Evolutionary conservation across 306 rosid genomes (phyloP).

Genomic region (Urtica urens): DNA sequence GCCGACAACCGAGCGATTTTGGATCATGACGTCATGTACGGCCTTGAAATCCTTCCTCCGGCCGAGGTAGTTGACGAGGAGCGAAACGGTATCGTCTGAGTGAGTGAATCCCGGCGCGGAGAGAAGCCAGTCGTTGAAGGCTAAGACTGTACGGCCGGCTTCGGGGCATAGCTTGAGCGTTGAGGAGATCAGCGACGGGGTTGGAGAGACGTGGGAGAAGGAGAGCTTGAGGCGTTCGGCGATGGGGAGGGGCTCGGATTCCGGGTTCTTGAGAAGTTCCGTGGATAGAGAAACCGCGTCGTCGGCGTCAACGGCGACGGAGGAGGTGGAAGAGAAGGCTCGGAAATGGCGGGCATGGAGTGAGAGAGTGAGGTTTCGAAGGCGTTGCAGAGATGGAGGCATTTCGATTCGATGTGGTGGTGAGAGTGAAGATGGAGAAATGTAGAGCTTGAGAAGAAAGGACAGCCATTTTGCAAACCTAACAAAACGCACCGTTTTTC

Average conservation of each 20-base stretch:
- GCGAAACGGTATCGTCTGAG: conserved; percentile 50
- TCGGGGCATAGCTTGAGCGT: conserved; percentile 45
- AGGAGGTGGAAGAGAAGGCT: conserved; percentile 27
- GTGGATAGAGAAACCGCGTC: conserved; percentile 37
- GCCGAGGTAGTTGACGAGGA: conserved; percentile 52
- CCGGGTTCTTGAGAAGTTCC: conserved; percentile 40
- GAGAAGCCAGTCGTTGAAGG: conserved; percentile 48
- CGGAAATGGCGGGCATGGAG: conserved; percentile 11
- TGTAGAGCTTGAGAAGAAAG: conserved; percentile 18
- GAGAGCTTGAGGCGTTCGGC: conserved; percentile 44
- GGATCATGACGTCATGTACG: conserved; percentile 36
- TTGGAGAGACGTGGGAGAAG: conserved; percentile 57
- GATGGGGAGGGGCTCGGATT: conserved; percentile 39
- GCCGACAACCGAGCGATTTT: conserved; percentile 25
- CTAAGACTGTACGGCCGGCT: conserved; percentile 52
- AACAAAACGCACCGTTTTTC: too few species aligned
- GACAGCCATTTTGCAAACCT: too few species aligned
- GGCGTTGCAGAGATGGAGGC: neutral
- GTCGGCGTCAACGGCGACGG: conserved; percentile 25
- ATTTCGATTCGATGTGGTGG: neutral
- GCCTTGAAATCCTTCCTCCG: conserved; percentile 76
- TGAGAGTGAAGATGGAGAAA: conserved; percentile 10
- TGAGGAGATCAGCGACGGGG: conserved; percentile 29
- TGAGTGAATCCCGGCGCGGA: conserved; percentile 43
- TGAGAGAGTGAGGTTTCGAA: conserved; percentile 8